Evolutionary conservation across 371 early-diverging fungal species (phyloP), one percentile per base, ranked within the genome.

Genomic region (Nematocida ausubeli): DNA sequence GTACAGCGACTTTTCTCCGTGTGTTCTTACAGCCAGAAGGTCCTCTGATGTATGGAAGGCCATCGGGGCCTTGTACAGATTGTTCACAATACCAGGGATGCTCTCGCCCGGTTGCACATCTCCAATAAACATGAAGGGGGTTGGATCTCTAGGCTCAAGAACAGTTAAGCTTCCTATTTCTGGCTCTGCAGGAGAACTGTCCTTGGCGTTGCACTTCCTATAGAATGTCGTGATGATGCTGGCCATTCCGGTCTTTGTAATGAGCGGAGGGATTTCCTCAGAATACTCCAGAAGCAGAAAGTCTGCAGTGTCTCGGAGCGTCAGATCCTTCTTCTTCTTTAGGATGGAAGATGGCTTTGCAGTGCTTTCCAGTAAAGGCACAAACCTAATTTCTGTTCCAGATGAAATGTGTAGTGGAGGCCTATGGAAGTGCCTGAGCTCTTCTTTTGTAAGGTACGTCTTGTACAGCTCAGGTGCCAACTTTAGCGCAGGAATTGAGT

Each of bases 221-320:
- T 95, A 97, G 85, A 94, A 99, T 81, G 94, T 96, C 81, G 92
- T 90, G 14, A 96, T 85, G 58, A 96, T 84, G 55, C 91, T 92
- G 44, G 92, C 96, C 99, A 99, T 99, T 34, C 99, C 98, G 24
- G 90, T 87, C 80, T 95, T 96, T 37, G 90, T 89, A 57, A 99
- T 83, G 39, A 97, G 89, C 2, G 92, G 91, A n/a, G 99, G 99
- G 82, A 93, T 90, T 84, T 97, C 97, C 84, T 99, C 91, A 12
- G 94, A 92, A 83, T 95, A 97, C 84, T 98, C 99, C 55, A 95
- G 83, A 50, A 98, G 82, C 0, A 92, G 89, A 86, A 90, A 95
- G 34, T 90, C 89, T 30, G 90, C 85, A 32, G 88, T 88, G 71
- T 97, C 98, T 60, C 90, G 91, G 2, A 97, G 87, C 14, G 94